phyloP scores from a whole-genome alignment of 2,329 filamentous ascomycete species.

The Pseudocercospora musae region DNA sequence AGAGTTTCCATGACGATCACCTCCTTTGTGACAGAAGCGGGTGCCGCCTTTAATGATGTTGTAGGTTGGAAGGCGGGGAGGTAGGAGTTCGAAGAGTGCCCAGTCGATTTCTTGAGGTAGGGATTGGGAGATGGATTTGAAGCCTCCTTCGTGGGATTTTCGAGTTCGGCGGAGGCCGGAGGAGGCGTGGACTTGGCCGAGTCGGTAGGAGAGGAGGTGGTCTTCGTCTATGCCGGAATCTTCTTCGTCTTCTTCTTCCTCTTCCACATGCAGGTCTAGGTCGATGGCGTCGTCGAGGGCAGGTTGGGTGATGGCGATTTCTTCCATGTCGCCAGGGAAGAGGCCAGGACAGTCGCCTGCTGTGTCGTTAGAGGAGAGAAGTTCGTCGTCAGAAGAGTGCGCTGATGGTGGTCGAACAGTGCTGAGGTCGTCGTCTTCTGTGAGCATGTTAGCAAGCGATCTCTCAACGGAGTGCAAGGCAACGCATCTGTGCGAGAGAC shows the following conservation, averaged over 20 bases:
- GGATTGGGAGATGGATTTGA: slow-evolving; percentile 55
- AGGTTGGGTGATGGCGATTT: slow-evolving; percentile 83
- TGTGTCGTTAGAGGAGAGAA: slow-evolving; percentile 13
- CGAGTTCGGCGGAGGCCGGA: slow-evolving; percentile 72
- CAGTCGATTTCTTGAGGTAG: slow-evolving; percentile 89
- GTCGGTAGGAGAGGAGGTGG: slow-evolving; percentile 70
- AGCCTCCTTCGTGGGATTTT: slow-evolving; percentile 31
- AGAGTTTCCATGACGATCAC: slow-evolving; percentile 37
- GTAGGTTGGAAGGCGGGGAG: slow-evolving; percentile 65
- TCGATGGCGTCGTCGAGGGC: slow-evolving; percentile 69
- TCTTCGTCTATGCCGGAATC: slow-evolving; percentile 82
- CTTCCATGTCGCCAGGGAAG: slow-evolving; percentile 68
- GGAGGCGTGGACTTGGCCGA: slow-evolving; percentile 84
- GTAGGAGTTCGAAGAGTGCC: slow-evolving; percentile 80
- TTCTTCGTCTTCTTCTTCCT: slow-evolving; percentile 71
- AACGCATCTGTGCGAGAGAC: neutral
- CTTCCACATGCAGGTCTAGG: slow-evolving; percentile 71
- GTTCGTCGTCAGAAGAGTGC: slow-evolving; percentile 25
- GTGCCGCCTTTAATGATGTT: slow-evolving; percentile 64
- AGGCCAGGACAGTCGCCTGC: slow-evolving; percentile 73
- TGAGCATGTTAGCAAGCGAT: slow-evolving; percentile 33
- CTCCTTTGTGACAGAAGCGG: slow-evolving; percentile 34
- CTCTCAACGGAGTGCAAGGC: slow-evolving; percentile 42
- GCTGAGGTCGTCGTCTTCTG: slow-evolving; percentile 55
- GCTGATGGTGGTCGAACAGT: slow-evolving; percentile 32